Base-by-base conservation (phyloP, 345 rosid species). In the Melaleuca quinquenervia region DNA sequence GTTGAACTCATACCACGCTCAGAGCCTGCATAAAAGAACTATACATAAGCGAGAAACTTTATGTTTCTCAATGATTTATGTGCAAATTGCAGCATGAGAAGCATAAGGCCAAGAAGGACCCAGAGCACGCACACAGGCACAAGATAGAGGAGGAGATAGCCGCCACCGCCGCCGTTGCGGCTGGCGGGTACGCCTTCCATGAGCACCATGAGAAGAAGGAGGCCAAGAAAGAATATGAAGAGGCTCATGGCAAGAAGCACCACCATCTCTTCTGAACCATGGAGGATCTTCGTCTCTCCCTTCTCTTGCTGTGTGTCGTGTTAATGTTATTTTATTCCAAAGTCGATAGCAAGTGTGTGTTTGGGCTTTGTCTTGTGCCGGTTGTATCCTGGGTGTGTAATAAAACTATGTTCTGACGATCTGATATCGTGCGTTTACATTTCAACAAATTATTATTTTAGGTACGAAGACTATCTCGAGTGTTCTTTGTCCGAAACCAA, bases 191-290 rank as follows among this genome's bases (percentile, higher is more conserved):
- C 74, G 92, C 89, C 9, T 86, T 91, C 87, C 93, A 92, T 56
- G 94, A 93, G 91, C 94, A 90, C 86, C 94, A 92, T 52, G 94
- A 92, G 91, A 92, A 89, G 91, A 91, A 93, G 55, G 90, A 90
- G 83, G 41, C 87, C 56, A 89, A 90, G 90, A 49, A 89, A 52
- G 87, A 88, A 41, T 90, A 88, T 2, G 58, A 93, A 83, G 91
- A 86, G 78, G 87, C 90, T 82, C 88, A 88, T 82, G 93, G 92
- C 36, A 90, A 91, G 88, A 89, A 89, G 86, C 90, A 91, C 89
- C 84, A 82, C 84, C 84, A 82, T 49, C 84, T 14, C 58, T 82
- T 82, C 84, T 82, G n/a, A 82, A 50, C 36, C 16, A 51, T 26
- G 75, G 44, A 15, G 21, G 20, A 62, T 62, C 41, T 62, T 21